Conservation (phyloP, 352 stramenopile genomes). For the Pythium brachiatum region DNA sequence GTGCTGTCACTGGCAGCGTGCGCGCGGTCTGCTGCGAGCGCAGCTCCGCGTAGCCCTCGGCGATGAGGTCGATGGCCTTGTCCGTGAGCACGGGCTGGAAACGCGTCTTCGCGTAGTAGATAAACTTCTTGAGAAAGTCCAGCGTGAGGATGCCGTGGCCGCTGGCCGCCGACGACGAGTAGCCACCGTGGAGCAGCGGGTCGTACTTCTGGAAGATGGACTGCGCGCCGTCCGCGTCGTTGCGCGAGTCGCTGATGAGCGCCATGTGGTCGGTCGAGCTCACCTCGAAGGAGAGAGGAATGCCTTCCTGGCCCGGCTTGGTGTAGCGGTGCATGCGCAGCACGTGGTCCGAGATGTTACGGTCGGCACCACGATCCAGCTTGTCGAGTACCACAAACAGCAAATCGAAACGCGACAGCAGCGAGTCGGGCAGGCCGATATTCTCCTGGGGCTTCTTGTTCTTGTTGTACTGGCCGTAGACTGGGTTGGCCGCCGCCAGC, state of each 20-base stretch:
- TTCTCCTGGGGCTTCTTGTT: constrained; percentile 98
- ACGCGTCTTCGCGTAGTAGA: constrained; percentile 98
- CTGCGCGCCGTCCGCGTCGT: constrained; percentile 71
- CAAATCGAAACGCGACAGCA: constrained; percentile 99
- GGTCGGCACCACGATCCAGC: constrained; percentile 92
- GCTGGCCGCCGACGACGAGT: constrained; percentile 46
- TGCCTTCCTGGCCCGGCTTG: constrained; percentile 79
- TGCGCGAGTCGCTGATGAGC: constrained; percentile 50
- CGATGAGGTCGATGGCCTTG: constrained; percentile 92
- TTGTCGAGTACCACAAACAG: constrained; percentile 99
- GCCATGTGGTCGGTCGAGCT: constrained; percentile 81
- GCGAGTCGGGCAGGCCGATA: constrained; percentile 98
- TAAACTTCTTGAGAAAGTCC: constrained; percentile 99
- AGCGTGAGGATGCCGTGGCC: constrained; percentile 88
- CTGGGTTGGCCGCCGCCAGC: constrained; percentile 98
- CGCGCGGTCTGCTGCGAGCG: constrained; percentile 92
- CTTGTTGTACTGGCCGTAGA: constrained; percentile 99
- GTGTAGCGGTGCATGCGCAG: constrained; percentile 96
- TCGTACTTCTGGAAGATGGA: constrained; percentile 92
- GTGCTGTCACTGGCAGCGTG: constrained; percentile 96
- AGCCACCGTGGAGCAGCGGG: constrained; percentile 80
- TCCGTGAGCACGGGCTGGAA: constrained; percentile 86
- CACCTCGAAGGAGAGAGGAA: constrained; percentile 87
- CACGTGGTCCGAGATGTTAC: constrained; percentile 97
- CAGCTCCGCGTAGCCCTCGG: constrained; percentile 96